These are phyloP conservation scores for Lumnitzera racemosa DNA, from an alignment of 345 rosid genomes.

Conservation along the genomic window DNA sequence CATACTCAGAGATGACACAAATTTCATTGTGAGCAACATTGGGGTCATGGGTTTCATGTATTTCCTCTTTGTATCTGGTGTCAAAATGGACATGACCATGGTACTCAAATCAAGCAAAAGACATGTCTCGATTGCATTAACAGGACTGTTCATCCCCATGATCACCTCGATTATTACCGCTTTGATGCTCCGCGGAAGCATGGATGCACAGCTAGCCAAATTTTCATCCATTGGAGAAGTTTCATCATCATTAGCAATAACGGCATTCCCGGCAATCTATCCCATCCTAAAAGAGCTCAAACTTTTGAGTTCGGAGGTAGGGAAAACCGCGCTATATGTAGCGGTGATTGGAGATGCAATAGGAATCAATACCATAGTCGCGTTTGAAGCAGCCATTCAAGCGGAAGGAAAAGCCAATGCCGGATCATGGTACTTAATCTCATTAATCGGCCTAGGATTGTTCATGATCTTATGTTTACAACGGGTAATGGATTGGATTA, in stretches of 20 bases:
- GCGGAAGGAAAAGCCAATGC: conserved; percentile 11
- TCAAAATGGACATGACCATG: conserved; percentile 38
- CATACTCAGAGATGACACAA: conserved; percentile 32
- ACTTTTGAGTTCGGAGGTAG: conserved; percentile 56
- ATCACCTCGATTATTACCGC: conserved; percentile 4
- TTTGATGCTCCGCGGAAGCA: conserved; percentile 14
- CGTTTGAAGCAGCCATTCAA: conserved; percentile 39
- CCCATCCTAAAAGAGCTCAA: conserved; percentile 47
- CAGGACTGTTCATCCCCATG: conserved; percentile 26
- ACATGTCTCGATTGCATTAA: conserved; percentile 25
- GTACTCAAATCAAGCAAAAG: conserved; percentile 32
- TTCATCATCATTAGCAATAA: conserved; percentile 18
- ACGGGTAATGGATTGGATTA: conserved; percentile 29
- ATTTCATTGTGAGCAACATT: conserved; percentile 36
- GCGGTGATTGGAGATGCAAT: conserved; percentile 34
- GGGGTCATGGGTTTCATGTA: conserved; percentile 50
- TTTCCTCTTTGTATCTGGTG: conserved; percentile 48
- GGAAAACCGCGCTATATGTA: conserved; percentile 41
- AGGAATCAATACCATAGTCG: conserved; percentile 16
- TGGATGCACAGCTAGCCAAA: conserved; percentile 20
- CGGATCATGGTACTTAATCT: conserved; percentile 27
- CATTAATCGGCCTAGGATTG: conserved; percentile 2
- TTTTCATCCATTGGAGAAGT: conserved; percentile 26
- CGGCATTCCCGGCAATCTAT: conserved; percentile 40
- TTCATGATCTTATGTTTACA: conserved; percentile 26